Evolutionary conservation across 2,329 filamentous ascomycete species (phyloP).

Genomic region (Chaetomiaceae sp.): DNA sequence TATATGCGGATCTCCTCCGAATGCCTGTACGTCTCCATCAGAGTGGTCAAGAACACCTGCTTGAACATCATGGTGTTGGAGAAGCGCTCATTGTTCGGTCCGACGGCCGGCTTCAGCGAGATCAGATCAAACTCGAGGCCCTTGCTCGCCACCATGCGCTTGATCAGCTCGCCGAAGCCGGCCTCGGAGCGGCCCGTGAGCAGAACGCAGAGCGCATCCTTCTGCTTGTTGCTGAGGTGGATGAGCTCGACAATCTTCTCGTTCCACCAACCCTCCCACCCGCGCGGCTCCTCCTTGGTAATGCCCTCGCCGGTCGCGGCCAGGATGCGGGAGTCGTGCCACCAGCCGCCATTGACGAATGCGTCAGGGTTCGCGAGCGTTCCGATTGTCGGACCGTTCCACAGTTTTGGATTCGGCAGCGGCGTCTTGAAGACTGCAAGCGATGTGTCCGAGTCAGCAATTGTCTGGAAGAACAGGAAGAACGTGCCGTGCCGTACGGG

Average conservation of each 20-base stretch:
- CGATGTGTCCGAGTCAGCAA: not conserved
- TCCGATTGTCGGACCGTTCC: constrained; percentile 73
- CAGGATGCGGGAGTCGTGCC: constrained; percentile 87
- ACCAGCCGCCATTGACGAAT: constrained; percentile 86
- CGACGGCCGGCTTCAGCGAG: constrained; percentile 76
- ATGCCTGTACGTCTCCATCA: constrained; percentile 78
- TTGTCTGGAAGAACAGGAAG: not conserved
- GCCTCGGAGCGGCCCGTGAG: constrained; percentile 79
- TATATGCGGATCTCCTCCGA: constrained; percentile 78
- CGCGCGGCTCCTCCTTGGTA: constrained; percentile 73
- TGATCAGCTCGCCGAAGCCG: constrained; percentile 71
- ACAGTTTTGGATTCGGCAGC: constrained; percentile 80
- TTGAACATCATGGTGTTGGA: constrained; percentile 86
- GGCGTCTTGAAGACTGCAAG: constrained; percentile 78
- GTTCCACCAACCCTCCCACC: constrained; percentile 96
- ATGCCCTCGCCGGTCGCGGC: constrained; percentile 77
- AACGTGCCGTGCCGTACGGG: constrained; percentile 48
- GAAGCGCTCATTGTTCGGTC: constrained; percentile 74
- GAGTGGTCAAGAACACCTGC: constrained; percentile 69
- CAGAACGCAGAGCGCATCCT: constrained; percentile 77
- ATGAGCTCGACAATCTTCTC: constrained; percentile 81
- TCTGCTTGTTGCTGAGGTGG: constrained; percentile 71
- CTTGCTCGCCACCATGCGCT: constrained; percentile 71
- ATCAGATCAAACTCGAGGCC: constrained; percentile 82
- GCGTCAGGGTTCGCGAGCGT: constrained; percentile 67